A percentile compares a stretch with the other conserved stretches of the same genome.
Evolutionary conservation across 495 filamentous ascomycete genomes (phyloP).

Genomic region (Podospora pseudoanserina): DNA sequence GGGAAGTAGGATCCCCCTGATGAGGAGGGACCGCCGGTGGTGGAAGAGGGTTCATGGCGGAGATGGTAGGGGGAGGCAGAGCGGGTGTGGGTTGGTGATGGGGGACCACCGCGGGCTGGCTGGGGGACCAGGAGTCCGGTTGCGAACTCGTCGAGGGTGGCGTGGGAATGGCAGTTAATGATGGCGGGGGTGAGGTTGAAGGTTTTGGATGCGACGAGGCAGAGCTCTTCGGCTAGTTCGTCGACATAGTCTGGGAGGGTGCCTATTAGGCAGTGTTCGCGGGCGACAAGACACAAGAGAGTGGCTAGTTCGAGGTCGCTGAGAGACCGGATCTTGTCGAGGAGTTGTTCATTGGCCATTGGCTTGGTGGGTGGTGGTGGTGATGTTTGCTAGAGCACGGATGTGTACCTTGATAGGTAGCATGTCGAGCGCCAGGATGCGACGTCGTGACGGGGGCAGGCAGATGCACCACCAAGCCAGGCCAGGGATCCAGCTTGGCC

Average conservation of each 20-base stretch:
- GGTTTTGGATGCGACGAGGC: slow-evolving; percentile 61
- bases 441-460: slow-evolving; percentile 6
- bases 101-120: slow-evolving; percentile 10
- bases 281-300: slow-evolving; percentile 71
- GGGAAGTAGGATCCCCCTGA: slow-evolving; percentile 26
- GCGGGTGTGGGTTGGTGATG: slow-evolving; percentile 27
- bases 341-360: slow-evolving; percentile 61
- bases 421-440: slow-evolving; percentile 7
- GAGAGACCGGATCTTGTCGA: slow-evolving; percentile 64
- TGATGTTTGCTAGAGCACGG: not conserved
- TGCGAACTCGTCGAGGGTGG: slow-evolving; percentile 75
- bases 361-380: slow-evolving; percentile 9
- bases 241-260: slow-evolving; percentile 59
- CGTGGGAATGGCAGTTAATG: slow-evolving; percentile 66
- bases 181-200: slow-evolving; percentile 67
- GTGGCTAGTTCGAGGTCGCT: slow-evolving; percentile 87
- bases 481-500: not conserved
- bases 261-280: slow-evolving; percentile 85
- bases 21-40: slow-evolving; percentile 11
- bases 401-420: not conserved
- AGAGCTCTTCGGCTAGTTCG: slow-evolving; percentile 66
- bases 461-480: not conserved
- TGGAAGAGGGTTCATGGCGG: slow-evolving; percentile 24
- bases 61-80: slow-evolving; percentile 34
- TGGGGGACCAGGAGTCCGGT: slow-evolving; percentile 57